Base-by-base conservation (phyloP, 345 rosid species). In the Aquilaria malaccensis region DNA sequence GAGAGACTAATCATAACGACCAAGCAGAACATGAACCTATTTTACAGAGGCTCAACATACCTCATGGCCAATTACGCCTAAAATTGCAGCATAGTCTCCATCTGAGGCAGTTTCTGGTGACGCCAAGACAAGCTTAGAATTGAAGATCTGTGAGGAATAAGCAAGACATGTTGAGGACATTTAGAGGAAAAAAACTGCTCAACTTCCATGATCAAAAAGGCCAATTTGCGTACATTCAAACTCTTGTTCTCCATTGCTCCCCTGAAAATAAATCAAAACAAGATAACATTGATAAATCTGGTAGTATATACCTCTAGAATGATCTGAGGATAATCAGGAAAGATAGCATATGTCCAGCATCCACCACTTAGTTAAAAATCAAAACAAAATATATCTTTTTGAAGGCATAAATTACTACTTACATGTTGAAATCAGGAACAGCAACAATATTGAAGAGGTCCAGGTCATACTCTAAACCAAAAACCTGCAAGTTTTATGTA, bases 231-330 rank as follows among this genome's bases (percentile, higher is more conserved):
- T 80, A 91, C 99, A 78, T 95, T 95, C 70, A 95, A 77, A 83
- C 99, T 95, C 80, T 95, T 95, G 81, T 91, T 95, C 72, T 95
- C 99, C 99, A 86, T 95, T 67, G 99, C 99, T 77, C 99, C 99
- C 97, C 99, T 91, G 79, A 58, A 55, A 62, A 33, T 12, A 70
- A 46, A 41, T 33, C 47, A 32, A 51, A 58, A 0, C 32, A 53
- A 56, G n/a, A n/a, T 13, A 4, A 37, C 43, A 37, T 55, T 9
- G 22, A 9, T 50, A 9, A 12, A 29, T 12, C 33, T n/a, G 45
- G 12, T 15, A 50, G 49, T 48, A 68, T 4, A 14, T 37, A 29
- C 7, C 11, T 45, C 12, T 15, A 64, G 13, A 61, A 55, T 51
- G 50, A 48, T 32, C 13, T 37, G 7, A 29, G 1, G 14, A 47